Evolutionary conservation across 768 basidiomycete species (phyloP), one percentile per base, ranked within the genome.

Genomic region (Tremella yokohamensis): DNA sequence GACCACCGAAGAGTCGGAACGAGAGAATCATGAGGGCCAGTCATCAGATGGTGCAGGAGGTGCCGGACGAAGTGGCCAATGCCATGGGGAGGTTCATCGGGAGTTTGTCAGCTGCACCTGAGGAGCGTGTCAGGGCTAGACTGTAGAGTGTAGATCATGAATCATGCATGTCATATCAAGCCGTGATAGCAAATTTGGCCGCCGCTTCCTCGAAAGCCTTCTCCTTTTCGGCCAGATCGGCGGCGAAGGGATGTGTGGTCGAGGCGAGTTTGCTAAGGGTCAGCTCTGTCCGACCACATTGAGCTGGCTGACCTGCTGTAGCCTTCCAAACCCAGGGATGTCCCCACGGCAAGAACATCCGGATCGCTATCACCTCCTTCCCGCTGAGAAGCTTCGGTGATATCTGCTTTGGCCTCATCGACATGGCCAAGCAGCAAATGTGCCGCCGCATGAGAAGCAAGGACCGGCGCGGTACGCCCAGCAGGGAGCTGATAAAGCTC

Each of bases 181-280:
- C 68, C 8, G 72, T 45, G 22, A 77, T 60, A 7, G 61, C 60
- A 45, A 76, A 79, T 60, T 76, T 79, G 25, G 68, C 64, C 19
- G 78, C 77, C 1, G 78, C 78, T 37, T 75, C 77, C 49, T 80
- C 79, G 55, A 80, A 80, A 16, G 70, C 61, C 16, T 51, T 38
- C 15, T 68, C 64, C 62, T 79, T 79, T 24, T 68, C 72, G 9
- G 61, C 64, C 15, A 78, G 52, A 54, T 79, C 77, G 20, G 65
- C 25, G 12, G 78, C 62, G 39, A 75, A 61, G 0, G 79, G 79
- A 60, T 79, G 77, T 18, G 44, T 20, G 11, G 78, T 65, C 0
- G 63, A 13, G 0, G 60, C 53, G 13, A 79, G 64, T 52, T 72
- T 68, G 9, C 77, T 79, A 54, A 16, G 22, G 2, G 2, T 44